Conservation (phyloP, 208 protist species). For the Porcisia deanei region DNA sequence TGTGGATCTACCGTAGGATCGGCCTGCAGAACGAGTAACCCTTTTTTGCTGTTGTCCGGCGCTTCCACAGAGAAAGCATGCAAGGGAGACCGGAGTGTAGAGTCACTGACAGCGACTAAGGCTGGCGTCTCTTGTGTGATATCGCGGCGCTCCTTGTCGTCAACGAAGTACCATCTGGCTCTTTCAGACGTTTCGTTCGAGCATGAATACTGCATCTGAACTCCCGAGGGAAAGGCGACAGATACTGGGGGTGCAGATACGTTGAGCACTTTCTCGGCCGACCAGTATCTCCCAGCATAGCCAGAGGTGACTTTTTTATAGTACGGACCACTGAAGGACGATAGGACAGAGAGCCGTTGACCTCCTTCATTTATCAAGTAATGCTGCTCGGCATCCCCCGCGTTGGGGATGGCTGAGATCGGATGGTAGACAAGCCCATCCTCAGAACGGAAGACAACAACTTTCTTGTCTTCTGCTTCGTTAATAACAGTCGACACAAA, state of each 20-base stretch:
- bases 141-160: conserved; percentile 9
- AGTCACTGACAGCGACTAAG: not conserved
- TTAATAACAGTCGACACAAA: conserved; percentile 44
- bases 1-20: not conserved
- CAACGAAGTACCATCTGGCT: conserved; percentile 23
- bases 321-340: conserved; percentile 9
- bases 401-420: conserved; percentile 14
- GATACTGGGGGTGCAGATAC: conserved; percentile 34
- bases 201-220: conserved; percentile 33
- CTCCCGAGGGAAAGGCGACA: conserved; percentile 31
- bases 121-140: not conserved
- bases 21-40: conserved; percentile 27
- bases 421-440: conserved; percentile 38
- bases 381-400: conserved; percentile 16
- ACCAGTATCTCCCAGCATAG: conserved; percentile 50
- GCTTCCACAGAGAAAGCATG: conserved; percentile 16
- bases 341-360: conserved; percentile 22
- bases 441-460: conserved; percentile 32
- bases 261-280: conserved; percentile 34
- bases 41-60: conserved; percentile 7
- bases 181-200: conserved; percentile 26
- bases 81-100: not conserved
- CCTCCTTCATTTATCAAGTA: conserved; percentile 22
- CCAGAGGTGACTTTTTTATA: conserved; percentile 37
- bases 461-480: conserved; percentile 24